Percentiles rank a stretch among this genome's conserved stretches.
These are phyloP conservation scores for Farysia itapuensis DNA, from an alignment of 1,284 basidiomycete species.

Conservation along the genomic window DNA sequence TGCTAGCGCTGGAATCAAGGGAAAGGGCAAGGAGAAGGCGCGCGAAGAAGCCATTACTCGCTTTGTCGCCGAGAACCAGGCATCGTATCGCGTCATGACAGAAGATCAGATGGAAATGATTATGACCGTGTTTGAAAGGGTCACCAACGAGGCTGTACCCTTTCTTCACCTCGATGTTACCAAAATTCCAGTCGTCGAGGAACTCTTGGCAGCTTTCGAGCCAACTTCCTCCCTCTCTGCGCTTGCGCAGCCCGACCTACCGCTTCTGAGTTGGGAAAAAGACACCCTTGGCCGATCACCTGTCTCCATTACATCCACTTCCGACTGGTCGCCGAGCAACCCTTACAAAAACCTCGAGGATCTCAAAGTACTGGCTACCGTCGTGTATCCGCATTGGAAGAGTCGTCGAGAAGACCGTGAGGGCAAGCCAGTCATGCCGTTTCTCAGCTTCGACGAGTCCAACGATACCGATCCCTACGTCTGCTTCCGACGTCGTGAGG, in stretches of 20 bases:
- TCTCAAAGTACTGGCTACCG: slow-evolving; percentile 43
- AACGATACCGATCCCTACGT: slow-evolving; percentile 96
- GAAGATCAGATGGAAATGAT: slow-evolving; percentile 93
- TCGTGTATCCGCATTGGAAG: slow-evolving; percentile 57
- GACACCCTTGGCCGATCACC: slow-evolving; percentile 5
- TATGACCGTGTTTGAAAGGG: slow-evolving; percentile 90
- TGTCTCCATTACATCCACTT: slow-evolving; percentile 5
- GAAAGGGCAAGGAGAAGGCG: slow-evolving; percentile 61
- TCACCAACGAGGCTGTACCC: slow-evolving; percentile 84
- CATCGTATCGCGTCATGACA: slow-evolving; percentile 62
- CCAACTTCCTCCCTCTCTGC: slow-evolving; percentile 30
- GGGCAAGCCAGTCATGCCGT: slow-evolving; percentile 45
- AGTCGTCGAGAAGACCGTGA: slow-evolving; percentile 51
- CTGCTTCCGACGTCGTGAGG: slow-evolving; percentile 93
- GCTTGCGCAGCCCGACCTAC: slow-evolving; percentile 50
- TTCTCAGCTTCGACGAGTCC: slow-evolving; percentile 73
- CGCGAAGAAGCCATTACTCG: slow-evolving; percentile 64
- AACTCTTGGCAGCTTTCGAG: slow-evolving; percentile 50
- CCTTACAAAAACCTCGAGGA: slow-evolving; percentile 52
- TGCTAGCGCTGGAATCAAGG: slow-evolving; percentile 28
- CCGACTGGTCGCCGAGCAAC: slow-evolving; percentile 47
- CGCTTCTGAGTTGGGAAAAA: slow-evolving; percentile 39
- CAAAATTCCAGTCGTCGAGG: slow-evolving; percentile 46
- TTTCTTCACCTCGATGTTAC: slow-evolving; percentile 73
- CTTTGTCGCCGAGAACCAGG: slow-evolving; percentile 63